These are phyloP conservation scores for Trichomonascus vanleenenianus DNA, from an alignment of 805 yeast genomes.

Conservation along the genomic window DNA sequence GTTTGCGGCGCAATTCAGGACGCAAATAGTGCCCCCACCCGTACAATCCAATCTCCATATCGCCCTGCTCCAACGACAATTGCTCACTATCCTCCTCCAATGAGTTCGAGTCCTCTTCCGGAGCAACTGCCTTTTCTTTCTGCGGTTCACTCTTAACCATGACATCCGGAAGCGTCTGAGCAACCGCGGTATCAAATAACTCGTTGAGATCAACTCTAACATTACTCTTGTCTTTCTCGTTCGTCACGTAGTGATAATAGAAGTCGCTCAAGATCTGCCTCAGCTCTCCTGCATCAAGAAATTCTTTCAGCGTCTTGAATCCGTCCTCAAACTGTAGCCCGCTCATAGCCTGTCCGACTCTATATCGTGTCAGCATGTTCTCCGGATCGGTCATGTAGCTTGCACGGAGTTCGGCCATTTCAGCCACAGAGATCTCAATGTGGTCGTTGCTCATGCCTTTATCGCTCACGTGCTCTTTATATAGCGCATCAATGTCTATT, in stretches of 20 bases:
- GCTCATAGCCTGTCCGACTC: conserved; percentile 1
- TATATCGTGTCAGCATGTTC: not conserved
- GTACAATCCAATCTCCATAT: conserved; percentile 1
- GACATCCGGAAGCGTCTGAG: not conserved
- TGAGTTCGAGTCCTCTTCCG: not conserved
- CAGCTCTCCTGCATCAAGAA: conserved; percentile 8
- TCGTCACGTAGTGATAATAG: conserved; percentile 5
- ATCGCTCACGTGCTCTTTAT: not conserved
- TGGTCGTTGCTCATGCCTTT: not conserved
- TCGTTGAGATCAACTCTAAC: conserved; percentile 1
- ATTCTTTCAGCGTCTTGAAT: not conserved
- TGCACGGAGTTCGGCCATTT: not conserved
- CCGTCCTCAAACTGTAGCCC: not conserved
- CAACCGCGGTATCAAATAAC: not conserved
- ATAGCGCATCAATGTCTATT: not conserved
- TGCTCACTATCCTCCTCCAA: conserved; percentile 1
- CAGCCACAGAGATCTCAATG: not conserved
- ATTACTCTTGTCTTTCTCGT: not conserved
- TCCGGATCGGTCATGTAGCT: not conserved
- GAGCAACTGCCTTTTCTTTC: not conserved
- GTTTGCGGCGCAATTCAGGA: not conserved
- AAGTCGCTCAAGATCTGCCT: conserved; percentile 6
- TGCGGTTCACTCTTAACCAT: not conserved
- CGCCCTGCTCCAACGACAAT: not conserved
- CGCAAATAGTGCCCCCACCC: conserved; percentile 1